A percentile compares a stretch with the other conserved stretches of the same genome.
phyloP scores from a whole-genome alignment of 768 basidiomycete species.

The Calocybe cyanea region DNA sequence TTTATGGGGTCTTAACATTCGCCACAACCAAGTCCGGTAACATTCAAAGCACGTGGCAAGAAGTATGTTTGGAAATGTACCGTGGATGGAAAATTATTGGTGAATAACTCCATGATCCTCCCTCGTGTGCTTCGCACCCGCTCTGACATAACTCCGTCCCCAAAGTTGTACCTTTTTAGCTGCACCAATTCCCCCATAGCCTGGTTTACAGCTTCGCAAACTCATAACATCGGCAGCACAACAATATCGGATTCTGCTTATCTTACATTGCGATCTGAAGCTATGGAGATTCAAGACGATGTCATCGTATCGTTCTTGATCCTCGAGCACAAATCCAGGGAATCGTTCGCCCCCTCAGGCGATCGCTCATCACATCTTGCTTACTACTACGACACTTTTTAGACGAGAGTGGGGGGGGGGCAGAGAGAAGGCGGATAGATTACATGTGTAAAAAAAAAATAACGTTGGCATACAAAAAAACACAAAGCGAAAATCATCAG shows the following conservation, averaged over 20 bases:
- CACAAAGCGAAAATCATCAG: not conserved
- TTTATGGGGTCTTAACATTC: not conserved
- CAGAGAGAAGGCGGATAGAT: no score
- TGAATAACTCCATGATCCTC: conserved; percentile 6
- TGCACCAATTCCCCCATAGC: conserved; percentile 17
- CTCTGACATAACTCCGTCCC: not conserved
- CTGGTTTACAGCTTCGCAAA: conserved; percentile 21
- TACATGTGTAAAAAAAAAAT: no score
- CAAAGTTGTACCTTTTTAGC: conserved; percentile 6
- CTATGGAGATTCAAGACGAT: conserved; percentile 20
- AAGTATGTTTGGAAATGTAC: conserved; percentile 20
- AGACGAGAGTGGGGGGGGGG: no score
- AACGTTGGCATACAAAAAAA: not conserved
- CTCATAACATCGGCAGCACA: conserved; percentile 2
- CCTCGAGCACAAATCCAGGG: conserved; percentile 21
- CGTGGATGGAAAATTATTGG: conserved; percentile 17
- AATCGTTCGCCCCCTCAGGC: conserved; percentile 4
- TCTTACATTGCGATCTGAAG: conserved; percentile 20
- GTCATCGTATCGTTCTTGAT: conserved; percentile 22
- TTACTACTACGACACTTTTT: conserved; percentile 15
- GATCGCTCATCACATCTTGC: conserved; percentile 7
- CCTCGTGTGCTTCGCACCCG: not conserved
- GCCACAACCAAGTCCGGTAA: conserved; percentile 16
- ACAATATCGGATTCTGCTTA: conserved; percentile 14
- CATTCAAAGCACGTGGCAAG: conserved; percentile 18